Percentiles rank a stretch among this genome's conserved stretches.
Conservation (phyloP, 1,284 basidiomycete genomes). For the Rhodotorula sp. region DNA sequence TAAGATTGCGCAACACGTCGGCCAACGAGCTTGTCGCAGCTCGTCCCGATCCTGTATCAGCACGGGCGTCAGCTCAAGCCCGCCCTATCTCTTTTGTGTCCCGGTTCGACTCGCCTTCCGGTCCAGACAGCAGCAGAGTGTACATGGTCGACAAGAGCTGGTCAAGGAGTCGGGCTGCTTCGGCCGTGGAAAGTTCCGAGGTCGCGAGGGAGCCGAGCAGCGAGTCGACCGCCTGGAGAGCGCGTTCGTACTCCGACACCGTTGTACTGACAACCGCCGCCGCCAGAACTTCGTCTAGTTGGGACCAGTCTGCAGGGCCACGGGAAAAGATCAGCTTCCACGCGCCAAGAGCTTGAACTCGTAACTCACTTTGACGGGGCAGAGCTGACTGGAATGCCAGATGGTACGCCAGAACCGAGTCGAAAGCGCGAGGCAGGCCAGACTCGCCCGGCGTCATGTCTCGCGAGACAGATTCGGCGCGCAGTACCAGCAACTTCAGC, state of each 20-base stretch:
- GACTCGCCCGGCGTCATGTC: neutral
- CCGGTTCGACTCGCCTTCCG: conserved; percentile 20
- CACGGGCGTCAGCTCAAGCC: too few species aligned
- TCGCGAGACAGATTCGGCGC: neutral
- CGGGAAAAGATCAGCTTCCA: neutral
- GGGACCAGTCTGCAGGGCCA: too few species aligned
- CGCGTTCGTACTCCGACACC: conserved; percentile 19
- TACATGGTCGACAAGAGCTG: conserved; percentile 7
- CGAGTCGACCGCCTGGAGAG: conserved; percentile 10
- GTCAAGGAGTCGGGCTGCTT: neutral
- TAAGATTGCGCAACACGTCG: conserved; percentile 28
- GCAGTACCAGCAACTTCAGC: neutral
- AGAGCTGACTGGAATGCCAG: conserved; percentile 22
- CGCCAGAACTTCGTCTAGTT: conserved; percentile 12
- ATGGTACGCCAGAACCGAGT: conserved; percentile 27
- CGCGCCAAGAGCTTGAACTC: neutral
- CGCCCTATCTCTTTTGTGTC: neutral
- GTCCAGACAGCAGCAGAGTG: conserved; percentile 25
- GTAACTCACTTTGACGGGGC: neutral
- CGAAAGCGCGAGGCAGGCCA: conserved; percentile 11
- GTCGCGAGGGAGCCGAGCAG: neutral
- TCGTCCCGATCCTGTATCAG: conserved; percentile 24
- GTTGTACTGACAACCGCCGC: neutral
- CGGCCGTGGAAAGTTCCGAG: neutral
- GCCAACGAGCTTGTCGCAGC: conserved; percentile 17